Evolutionary conservation across 164 flowering plant species (phyloP), one percentile per base, ranked within the genome.

Genomic region (Platanus orientalis): DNA sequence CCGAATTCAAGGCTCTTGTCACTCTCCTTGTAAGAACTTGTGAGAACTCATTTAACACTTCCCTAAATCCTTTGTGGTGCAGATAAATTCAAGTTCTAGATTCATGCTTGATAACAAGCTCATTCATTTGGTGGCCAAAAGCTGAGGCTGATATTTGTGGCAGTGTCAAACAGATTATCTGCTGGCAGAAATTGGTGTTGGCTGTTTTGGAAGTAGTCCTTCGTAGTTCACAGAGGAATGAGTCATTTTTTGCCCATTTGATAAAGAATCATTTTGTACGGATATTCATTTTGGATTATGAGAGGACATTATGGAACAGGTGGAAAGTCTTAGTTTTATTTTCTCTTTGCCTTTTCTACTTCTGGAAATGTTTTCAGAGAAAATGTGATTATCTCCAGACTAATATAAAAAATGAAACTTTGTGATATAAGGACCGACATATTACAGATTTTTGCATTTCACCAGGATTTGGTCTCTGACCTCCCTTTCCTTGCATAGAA

Each of bases 31-130:
- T 25, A 44, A 27, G 30, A n/a, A n/a, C n/a, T 10, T 45, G 25
- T 7, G n/a, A 34, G 13, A 17, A 20, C 19, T 19, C 42, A 7
- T 19, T 17, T 58, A 21, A 53, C 34, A 16, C 44, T 9, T 7
- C 17, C 0, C 39, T 52, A 24, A 11, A 47, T 3, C 50, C 57
- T 52, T 23, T 54, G 3, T 68, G 65, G 3, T 73, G 68, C 96
- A 93, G 97, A 74, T 93, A 25, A 70, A 79, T 59, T 84, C 92
- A 56, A 88, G 94, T 75, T 84, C 94, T 17, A 81, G 69, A 73
- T 90, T 88, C 57, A 27, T 30, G 4, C 68, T 84, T 56, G 86
- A 85, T 34, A 71, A 75, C 52, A 87, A 90, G 53, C 73, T 76
- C 28, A 82, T 93, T 24, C 82, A 73, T 0, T 71, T 90, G 58